Conservation (phyloP, 805 yeast genomes). For the Millerago galiae region DNA sequence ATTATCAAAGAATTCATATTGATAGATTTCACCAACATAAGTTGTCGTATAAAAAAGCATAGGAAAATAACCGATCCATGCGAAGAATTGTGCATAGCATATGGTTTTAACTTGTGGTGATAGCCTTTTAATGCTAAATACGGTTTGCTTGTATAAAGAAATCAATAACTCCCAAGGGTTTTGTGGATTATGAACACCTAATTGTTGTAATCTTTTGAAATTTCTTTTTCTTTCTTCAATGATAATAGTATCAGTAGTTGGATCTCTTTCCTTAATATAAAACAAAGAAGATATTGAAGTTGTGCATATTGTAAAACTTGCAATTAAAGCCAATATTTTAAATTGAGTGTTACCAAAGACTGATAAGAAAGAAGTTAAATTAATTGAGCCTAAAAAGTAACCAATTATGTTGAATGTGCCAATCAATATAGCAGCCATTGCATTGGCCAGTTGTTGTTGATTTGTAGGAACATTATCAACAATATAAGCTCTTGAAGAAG, state of each 20-base stretch:
- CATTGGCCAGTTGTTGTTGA: constrained; percentile 55
- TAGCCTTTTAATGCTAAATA: constrained; percentile 29
- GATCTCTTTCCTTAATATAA: constrained; percentile 42
- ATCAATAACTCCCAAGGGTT: constrained; percentile 11
- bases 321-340: constrained; percentile 39
- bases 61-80: constrained; percentile 67
- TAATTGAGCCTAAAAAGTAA: constrained; percentile 44
- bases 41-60: constrained; percentile 60
- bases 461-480: constrained; percentile 53
- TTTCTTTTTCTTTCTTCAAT: constrained; percentile 31
- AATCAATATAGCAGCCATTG: constrained; percentile 62
- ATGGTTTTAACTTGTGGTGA: constrained; percentile 47
- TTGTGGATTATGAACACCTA: constrained; percentile 30
- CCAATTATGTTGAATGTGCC: constrained; percentile 55
- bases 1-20: constrained; percentile 28
- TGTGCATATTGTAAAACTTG: constrained; percentile 33
- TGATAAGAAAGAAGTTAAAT: constrained; percentile 33
- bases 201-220: constrained; percentile 25
- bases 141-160: constrained; percentile 29
- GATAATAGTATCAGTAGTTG: constrained; percentile 35
- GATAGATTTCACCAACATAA: constrained; percentile 55
- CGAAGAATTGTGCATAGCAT: constrained; percentile 53
- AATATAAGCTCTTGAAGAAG: constrained; percentile 53
- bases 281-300: constrained; percentile 29
- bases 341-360: constrained; percentile 43